A percentile compares a stretch with the other conserved stretches of the same genome.
phyloP scores from a whole-genome alignment of 352 stramenopile genomes.

The Aphanomyces euteiches region DNA sequence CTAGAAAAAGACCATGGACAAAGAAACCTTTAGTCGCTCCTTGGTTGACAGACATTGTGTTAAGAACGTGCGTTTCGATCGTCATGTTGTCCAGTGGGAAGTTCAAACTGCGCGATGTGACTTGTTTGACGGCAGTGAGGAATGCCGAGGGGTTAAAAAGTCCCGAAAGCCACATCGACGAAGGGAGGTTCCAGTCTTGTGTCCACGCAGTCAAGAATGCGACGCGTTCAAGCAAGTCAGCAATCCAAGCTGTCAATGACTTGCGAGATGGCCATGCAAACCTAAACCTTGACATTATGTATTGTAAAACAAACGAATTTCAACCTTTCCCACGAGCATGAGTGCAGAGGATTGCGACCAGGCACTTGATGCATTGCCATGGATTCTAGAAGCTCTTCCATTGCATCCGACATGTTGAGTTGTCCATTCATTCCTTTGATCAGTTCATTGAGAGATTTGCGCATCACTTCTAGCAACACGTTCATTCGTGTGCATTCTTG shows the following conservation, averaged over 20 bases:
- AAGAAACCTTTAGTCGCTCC: slow-evolving; percentile 86
- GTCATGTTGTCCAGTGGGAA: slow-evolving; percentile 90
- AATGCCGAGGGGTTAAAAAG: slow-evolving; percentile 83
- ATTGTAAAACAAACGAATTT: not conserved
- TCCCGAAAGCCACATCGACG: slow-evolving; percentile 78
- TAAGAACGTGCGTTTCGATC: slow-evolving; percentile 88
- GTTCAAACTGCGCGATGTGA: slow-evolving; percentile 77
- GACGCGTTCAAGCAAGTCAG: slow-evolving; percentile 70
- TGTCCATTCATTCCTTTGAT: slow-evolving; percentile 79
- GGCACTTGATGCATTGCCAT: slow-evolving; percentile 72
- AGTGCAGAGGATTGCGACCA: slow-evolving; percentile 62
- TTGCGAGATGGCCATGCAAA: slow-evolving; percentile 83
- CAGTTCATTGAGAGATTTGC: slow-evolving; percentile 56
- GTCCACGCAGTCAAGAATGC: slow-evolving; percentile 62
- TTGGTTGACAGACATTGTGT: slow-evolving; percentile 57
- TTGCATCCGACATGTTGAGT: slow-evolving; percentile 84
- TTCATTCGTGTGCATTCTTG: slow-evolving; percentile 80
- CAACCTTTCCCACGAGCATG: slow-evolving; percentile 70
- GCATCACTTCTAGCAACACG: slow-evolving; percentile 56
- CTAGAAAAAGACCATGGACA: slow-evolving; percentile 92
- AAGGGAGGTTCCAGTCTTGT: slow-evolving; percentile 55
- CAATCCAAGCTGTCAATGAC: slow-evolving; percentile 70
- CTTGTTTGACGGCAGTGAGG: slow-evolving; percentile 81
- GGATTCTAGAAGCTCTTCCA: slow-evolving; percentile 81
- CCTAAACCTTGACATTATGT: slow-evolving; percentile 11